These are phyloP conservation scores for Cydonia oblonga DNA, from an alignment of 331 rosid species.

Conservation along the genomic window DNA sequence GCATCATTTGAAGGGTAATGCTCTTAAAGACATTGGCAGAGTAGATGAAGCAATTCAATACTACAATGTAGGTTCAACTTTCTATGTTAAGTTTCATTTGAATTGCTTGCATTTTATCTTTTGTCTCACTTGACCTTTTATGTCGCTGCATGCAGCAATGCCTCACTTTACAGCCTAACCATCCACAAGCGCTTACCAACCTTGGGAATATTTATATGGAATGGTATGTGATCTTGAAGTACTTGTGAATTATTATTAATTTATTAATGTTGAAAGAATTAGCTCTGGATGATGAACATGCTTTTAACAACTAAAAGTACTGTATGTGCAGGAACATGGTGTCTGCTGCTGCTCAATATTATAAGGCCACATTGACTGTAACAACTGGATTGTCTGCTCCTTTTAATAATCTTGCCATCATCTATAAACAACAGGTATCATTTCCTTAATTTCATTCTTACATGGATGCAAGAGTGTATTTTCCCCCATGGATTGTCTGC, in stretches of 20 bases:
- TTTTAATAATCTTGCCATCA: slow-evolving; percentile 81
- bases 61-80: slow-evolving; percentile 54
- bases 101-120: not conserved
- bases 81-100: not conserved
- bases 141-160: slow-evolving; percentile 63
- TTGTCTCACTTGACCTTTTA: slow-evolving; percentile 1
- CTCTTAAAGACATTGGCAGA: slow-evolving; percentile 81
- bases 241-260: not conserved
- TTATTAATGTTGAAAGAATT: not conserved
- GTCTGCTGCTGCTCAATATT: slow-evolving; percentile 82
- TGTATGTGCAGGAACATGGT: slow-evolving; percentile 73
- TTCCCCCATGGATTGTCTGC: not conserved
- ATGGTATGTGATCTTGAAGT: slow-evolving; percentile 41
- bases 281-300: not conserved
- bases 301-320: not conserved
- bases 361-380: slow-evolving; percentile 84
- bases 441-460: not conserved
- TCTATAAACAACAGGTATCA: slow-evolving; percentile 71
- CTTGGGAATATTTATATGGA: slow-evolving; percentile 99
- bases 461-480: not conserved
- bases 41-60: slow-evolving; percentile 95
- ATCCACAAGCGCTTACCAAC: slow-evolving; percentile 98
- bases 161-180: slow-evolving; percentile 81
- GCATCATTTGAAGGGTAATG: slow-evolving; percentile 58
- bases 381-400: slow-evolving; percentile 96